Percentiles rank a stretch among this genome's conserved stretches.
Evolutionary conservation across 2,329 filamentous ascomycete species (phyloP).

Genomic region (Didymellaceae sp.): DNA sequence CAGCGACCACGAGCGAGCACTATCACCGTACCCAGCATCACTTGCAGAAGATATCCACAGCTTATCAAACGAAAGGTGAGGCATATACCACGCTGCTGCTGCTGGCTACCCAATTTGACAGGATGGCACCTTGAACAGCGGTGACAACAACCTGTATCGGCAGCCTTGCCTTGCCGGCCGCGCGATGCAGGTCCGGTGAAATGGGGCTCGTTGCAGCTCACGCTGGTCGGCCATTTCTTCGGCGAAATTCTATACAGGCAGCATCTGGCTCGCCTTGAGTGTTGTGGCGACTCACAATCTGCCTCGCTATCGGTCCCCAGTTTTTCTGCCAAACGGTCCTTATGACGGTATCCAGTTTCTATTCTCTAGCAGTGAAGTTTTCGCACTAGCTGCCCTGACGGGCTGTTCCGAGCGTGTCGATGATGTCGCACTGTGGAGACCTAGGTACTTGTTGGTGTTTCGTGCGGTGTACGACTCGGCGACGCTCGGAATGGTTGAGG

Average conservation of each 20-base stretch:
- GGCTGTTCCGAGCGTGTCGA: constrained; percentile 25
- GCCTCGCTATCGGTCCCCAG: constrained; percentile 30
- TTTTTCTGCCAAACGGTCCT: constrained; percentile 29
- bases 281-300: constrained; percentile 35
- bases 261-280: constrained; percentile 11
- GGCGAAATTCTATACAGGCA: constrained; percentile 22
- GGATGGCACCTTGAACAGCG: not conserved
- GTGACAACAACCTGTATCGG: constrained; percentile 26
- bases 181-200: constrained; percentile 24
- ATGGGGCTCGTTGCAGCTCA: constrained; percentile 28
- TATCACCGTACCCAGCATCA: constrained; percentile 15
- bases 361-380: constrained; percentile 35
- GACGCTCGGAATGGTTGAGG: constrained; percentile 31
- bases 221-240: constrained; percentile 19
- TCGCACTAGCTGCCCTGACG: constrained; percentile 30
- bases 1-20: constrained; percentile 6
- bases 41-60: constrained; percentile 8
- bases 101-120: constrained; percentile 7
- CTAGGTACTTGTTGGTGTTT: constrained; percentile 34
- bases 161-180: constrained; percentile 34
- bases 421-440: constrained; percentile 41
- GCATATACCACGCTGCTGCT: constrained; percentile 5
- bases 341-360: constrained; percentile 36
- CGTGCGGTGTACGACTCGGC: constrained; percentile 27
- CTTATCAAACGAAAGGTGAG: constrained; percentile 10